Conservation (phyloP, 2,329 filamentous ascomycete genomes). For the Xylariaceae sp. region DNA sequence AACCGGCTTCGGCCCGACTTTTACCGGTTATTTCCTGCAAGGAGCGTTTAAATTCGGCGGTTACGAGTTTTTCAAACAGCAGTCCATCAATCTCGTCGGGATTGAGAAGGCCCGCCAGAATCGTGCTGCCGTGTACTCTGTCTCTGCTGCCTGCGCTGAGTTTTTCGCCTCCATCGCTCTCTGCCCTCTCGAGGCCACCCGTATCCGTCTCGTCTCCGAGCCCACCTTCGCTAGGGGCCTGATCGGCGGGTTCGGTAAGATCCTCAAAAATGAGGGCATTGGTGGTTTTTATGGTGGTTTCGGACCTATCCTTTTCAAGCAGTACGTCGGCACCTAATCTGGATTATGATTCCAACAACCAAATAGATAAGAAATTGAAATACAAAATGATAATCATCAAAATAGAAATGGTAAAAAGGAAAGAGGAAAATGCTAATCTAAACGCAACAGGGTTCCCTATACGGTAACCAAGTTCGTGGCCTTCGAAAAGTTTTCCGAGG, state of each 20-base stretch:
- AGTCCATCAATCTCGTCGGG: slow-evolving; percentile 69
- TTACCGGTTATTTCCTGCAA: slow-evolving; percentile 78
- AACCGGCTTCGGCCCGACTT: slow-evolving; percentile 73
- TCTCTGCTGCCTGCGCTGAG: slow-evolving; percentile 55
- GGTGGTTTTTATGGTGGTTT: slow-evolving; percentile 78
- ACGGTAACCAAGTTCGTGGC: slow-evolving; percentile 83
- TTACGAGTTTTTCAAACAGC: slow-evolving; percentile 83
- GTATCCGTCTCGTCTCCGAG: slow-evolving; percentile 76
- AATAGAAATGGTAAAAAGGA: too few relatives aligned
- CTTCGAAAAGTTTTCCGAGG: slow-evolving; percentile 74
- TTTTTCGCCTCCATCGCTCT: slow-evolving; percentile 67
- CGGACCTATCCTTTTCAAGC: slow-evolving; percentile 72
- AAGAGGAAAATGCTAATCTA: slow-evolving; percentile 7
- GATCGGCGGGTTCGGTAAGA: slow-evolving; percentile 69
- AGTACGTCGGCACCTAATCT: slow-evolving; percentile 47
- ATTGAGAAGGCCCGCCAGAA: slow-evolving; percentile 67
- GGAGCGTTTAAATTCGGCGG: slow-evolving; percentile 81
- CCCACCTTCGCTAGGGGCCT: slow-evolving; percentile 71
- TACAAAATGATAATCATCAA: too few relatives aligned
- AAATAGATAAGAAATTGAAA: too few relatives aligned
- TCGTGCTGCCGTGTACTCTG: slow-evolving; percentile 69
- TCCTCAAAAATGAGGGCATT: slow-evolving; percentile 68
- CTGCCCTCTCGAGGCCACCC: slow-evolving; percentile 76
- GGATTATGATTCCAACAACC: too few relatives aligned
- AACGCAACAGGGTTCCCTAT: slow-evolving; percentile 65